Base-by-base conservation (phyloP, 2,329 filamentous ascomycete species). In the Claviceps humidiphila region DNA sequence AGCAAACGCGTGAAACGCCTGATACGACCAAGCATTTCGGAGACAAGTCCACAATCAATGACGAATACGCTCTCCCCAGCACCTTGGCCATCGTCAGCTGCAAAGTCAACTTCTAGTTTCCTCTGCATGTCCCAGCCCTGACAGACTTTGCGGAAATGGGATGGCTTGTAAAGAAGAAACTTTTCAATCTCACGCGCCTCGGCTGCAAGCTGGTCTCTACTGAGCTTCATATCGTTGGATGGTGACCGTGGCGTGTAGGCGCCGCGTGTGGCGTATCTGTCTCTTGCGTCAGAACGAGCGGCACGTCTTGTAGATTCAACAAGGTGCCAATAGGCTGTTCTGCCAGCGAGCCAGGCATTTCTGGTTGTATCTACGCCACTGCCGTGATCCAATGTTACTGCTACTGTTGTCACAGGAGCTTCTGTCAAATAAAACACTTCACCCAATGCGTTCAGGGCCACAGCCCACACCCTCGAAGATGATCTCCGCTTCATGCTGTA, bases 111-210 rank as follows among this genome's bases (percentile, higher is more conserved):
- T 60, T 93, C 85, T 2, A 97, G 71, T 56, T 74, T 82, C 55
- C 89, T 80, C 51, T 82, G 82, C 90, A 97, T 97, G 61, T 97
- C 87, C 91, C 93, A 97, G 2, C 86, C 85, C 44, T 85, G 72
- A 61, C 87, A 97, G 1, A 81, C 73, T 60, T 82, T 84, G 22
- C 84, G 81, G 64, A 95, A 95, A 59, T 94, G 80, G 42, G 80
- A 78, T 4, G 91, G 90, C 58, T 80, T 83, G 59, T 85, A 81
- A 0, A 72, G 73, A 17, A 94, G 66, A 58, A 86, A 94, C 43
- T 76, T 78, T 59, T 95, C 86, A 51, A 95, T 89, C 65, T 94
- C 88, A 48, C 77, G 77, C 1, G 88, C 89, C 64, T 95, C 89
- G 1, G 86, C 82, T 40, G 74, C 67, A 56, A 90, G 72, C 63